Conservation (phyloP, 2,329 filamentous ascomycete species). For the Venturia aucupariae region DNA sequence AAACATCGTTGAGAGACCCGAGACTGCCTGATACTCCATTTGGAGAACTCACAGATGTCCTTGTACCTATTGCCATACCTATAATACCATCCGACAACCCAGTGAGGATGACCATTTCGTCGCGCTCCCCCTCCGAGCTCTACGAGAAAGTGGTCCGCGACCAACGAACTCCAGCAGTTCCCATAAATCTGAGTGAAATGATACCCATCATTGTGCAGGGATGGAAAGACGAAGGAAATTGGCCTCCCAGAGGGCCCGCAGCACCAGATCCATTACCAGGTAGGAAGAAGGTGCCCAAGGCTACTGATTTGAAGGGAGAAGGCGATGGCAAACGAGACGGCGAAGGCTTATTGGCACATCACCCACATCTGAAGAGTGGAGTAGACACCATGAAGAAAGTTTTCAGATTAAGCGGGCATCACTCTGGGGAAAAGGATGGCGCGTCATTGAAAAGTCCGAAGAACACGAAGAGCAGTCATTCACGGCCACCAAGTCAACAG, state of each 20-base stretch:
- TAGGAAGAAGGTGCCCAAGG: conserved; percentile 20
- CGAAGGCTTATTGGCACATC: conserved; percentile 24
- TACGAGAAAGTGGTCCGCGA: conserved; percentile 84
- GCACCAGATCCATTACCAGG: conserved; percentile 37
- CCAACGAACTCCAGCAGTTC: conserved; percentile 71
- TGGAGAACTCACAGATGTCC: conserved; percentile 16
- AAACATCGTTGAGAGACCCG: not conserved
- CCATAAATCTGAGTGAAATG: conserved; percentile 79
- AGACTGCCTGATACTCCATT: conserved; percentile 1
- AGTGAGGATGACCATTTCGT: conserved; percentile 67
- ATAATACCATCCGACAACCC: conserved; percentile 65
- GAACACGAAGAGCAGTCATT: not conserved
- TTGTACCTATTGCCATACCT: conserved; percentile 65
- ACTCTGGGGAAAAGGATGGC: not conserved
- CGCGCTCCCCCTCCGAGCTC: conserved; percentile 66
- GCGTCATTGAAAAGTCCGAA: conserved; percentile 2
- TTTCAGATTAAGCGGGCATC: conserved; percentile 28
- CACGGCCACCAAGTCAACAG: not conserved
- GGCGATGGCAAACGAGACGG: conserved; percentile 11
- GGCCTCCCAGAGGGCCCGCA: conserved; percentile 59
- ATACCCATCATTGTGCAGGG: conserved; percentile 72
- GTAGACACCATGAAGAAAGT: conserved; percentile 38
- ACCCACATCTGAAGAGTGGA: conserved; percentile 34
- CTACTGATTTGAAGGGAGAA: conserved; percentile 11
- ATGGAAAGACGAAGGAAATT: conserved; percentile 89